Evolutionary conservation across 768 basidiomycete species (phyloP).

Genomic region (Termitomyces sp.): DNA sequence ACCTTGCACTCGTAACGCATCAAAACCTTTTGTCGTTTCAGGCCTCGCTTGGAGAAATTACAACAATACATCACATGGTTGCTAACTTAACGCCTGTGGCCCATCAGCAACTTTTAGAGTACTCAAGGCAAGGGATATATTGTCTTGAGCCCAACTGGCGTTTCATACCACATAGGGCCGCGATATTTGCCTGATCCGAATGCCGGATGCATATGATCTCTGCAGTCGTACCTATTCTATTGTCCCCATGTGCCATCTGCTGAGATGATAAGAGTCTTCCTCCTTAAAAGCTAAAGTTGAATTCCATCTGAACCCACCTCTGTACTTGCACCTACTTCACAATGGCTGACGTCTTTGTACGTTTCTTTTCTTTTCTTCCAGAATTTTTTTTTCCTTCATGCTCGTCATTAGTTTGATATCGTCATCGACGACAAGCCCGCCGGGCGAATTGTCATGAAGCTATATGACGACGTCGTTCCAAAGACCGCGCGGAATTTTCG

Average conservation of each 20-base stretch:
- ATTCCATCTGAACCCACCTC: not conserved
- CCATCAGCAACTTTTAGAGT: not conserved
- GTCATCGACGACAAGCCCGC: slow-evolving; percentile 50
- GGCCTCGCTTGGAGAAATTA: not conserved
- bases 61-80: slow-evolving; percentile 7
- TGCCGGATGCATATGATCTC: slow-evolving; percentile 6
- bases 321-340: not conserved
- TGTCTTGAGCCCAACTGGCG: not conserved
- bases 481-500: slow-evolving; percentile 78
- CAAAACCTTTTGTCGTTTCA: not conserved
- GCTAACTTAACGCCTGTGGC: not conserved
- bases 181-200: slow-evolving; percentile 9
- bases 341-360: slow-evolving; percentile 17
- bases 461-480: slow-evolving; percentile 80
- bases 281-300: not conserved
- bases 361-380: not conserved
- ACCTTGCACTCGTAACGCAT: not conserved
- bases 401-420: slow-evolving; percentile 49
- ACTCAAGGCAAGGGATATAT: not conserved
- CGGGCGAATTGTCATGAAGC: slow-evolving; percentile 74
- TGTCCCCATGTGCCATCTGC: slow-evolving; percentile 6
- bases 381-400: not conserved
- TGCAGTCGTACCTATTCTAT: not conserved
- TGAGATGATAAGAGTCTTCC: not conserved
- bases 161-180: not conserved